These are phyloP conservation scores for Avena insularis DNA, from an alignment of 176 grass and related monocot genomes.

Conservation along the genomic window DNA sequence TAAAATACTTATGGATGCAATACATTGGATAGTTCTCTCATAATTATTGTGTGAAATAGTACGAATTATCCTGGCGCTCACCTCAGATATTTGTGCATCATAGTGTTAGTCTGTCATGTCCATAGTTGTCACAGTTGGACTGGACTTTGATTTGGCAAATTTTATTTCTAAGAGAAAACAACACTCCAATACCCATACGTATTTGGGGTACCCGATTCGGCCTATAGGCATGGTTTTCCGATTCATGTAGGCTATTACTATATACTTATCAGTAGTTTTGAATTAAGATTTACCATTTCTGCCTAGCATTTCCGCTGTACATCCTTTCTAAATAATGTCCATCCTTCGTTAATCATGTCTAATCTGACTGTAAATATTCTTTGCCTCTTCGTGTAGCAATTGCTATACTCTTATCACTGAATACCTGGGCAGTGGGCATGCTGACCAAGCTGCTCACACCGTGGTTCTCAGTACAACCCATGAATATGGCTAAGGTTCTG, in stretches of 20 bases:
- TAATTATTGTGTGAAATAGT: not conserved
- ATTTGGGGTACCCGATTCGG: not conserved
- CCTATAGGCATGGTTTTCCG: not conserved
- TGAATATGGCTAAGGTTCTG: no score
- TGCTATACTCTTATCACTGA: no score
- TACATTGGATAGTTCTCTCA: not conserved
- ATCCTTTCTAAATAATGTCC: no score
- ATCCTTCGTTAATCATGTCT: no score
- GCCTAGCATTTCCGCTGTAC: not conserved
- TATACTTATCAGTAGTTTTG: not conserved
- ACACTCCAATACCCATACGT: not conserved
- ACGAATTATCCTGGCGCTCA: not conserved
- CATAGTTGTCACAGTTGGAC: not conserved
- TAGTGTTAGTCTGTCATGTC: not conserved
- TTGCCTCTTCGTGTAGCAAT: no score
- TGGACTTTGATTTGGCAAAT: not conserved
- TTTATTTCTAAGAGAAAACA: not conserved
- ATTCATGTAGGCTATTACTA: not conserved
- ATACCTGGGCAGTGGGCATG: no score
- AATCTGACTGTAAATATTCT: no score
- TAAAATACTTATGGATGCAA: not conserved
- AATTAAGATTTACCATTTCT: constrained; percentile 16
- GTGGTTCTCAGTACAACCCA: no score
- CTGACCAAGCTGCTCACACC: no score
- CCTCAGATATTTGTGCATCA: not conserved